phyloP scores from a whole-genome alignment of 164 flowering plant species.

The Pachysandra terminalis region DNA sequence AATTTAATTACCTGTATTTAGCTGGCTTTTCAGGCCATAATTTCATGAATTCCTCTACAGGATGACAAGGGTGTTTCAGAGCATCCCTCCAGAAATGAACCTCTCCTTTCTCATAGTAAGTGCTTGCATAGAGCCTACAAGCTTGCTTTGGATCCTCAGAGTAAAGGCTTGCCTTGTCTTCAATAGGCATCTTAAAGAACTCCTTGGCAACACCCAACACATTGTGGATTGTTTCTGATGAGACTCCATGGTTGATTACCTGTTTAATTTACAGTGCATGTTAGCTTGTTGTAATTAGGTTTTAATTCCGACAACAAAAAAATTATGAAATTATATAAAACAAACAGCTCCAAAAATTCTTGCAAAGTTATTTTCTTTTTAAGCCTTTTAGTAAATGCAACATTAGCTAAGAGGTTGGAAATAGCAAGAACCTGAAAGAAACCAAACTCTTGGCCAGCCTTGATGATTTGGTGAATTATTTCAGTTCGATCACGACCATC shows the following conservation, averaged over 20 bases:
- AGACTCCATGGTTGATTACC: neutral
- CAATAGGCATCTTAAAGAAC: neutral
- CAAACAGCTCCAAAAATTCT: no score
- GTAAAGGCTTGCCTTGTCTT: neutral
- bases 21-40: neutral
- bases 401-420: neutral
- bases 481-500: neutral
- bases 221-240: neutral
- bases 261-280: no score
- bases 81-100: neutral
- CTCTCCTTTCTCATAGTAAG: neutral
- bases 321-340: no score
- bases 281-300: no score
- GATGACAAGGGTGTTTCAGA: neutral
- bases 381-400: neutral
- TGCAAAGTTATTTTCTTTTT: no score
- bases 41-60: neutral
- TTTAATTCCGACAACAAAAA: no score
- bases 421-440: slow-evolving; percentile 16
- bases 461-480: slow-evolving; percentile 12
- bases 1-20: neutral
- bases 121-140: neutral
- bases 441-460: slow-evolving; percentile 25
- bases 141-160: neutral
- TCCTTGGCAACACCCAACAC: neutral